Percentiles rank a stretch among this genome's conserved stretches.
Conservation (phyloP, 176 grass and related monocot genomes). For the Alopecurus myosuroides region DNA sequence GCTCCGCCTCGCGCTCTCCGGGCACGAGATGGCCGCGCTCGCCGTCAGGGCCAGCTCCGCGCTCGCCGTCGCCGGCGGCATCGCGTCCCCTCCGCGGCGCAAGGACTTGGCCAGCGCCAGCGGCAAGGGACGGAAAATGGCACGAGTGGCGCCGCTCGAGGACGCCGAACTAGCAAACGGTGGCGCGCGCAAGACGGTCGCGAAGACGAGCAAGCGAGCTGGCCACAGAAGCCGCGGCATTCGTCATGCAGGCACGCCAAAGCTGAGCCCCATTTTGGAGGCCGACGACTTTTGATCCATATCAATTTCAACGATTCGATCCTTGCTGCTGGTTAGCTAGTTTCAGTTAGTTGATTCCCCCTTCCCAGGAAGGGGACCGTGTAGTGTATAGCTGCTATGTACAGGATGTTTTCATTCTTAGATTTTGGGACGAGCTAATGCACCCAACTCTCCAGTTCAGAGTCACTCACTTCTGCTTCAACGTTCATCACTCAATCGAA, state of each 20-base stretch:
- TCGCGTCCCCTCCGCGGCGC: not conserved
- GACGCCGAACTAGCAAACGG: not conserved
- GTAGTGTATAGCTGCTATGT: constrained; percentile 45
- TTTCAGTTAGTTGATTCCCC: not conserved
- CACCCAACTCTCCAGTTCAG: too few species aligned
- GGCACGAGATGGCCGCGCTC: constrained; percentile 53
- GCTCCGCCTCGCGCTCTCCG: constrained; percentile 29
- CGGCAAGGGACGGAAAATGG: not conserved
- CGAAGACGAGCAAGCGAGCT: not conserved
- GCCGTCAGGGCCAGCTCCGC: constrained; percentile 47
- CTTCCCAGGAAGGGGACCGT: too few species aligned
- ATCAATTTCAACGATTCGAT: not conserved
- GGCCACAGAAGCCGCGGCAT: not conserved
- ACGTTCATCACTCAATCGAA: too few species aligned
- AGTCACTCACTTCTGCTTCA: too few species aligned
- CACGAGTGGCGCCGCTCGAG: not conserved
- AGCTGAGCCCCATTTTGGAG: not conserved
- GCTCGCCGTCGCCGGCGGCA: not conserved
- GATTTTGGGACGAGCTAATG: too few species aligned
- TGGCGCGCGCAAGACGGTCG: not conserved
- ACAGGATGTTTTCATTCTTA: not conserved
- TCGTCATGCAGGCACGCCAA: not conserved
- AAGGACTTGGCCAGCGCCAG: not conserved
- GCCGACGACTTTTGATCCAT: not conserved
- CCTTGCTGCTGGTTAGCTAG: not conserved